Base-by-base conservation (phyloP, 2,329 filamentous ascomycete genomes). In the Pyrenochaeta sp. region DNA sequence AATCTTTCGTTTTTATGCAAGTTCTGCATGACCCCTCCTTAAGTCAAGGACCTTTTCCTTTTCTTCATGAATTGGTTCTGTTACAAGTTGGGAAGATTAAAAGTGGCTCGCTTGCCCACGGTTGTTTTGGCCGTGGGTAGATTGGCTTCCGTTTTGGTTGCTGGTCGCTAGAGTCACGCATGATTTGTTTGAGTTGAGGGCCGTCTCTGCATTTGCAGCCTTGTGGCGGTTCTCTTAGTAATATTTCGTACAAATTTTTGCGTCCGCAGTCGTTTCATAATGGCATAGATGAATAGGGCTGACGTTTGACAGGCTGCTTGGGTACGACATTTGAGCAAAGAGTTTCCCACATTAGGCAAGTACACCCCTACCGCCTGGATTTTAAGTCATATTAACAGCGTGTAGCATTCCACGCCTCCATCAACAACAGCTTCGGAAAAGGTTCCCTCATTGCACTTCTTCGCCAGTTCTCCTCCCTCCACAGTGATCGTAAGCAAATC, bases 41-140 rank as follows among this genome's bases (percentile, higher is more conserved):
- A 96, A 95, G 94, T 96, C 91, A 91, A 90, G 89, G 83, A 87
- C 83, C 84, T 86, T 86, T 88, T 89, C 87, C 80, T 84, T 76
- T 81, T 77, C 36, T 79, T 84, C 59, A 88, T 95, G 91, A 90
- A 89, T 89, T 87, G 84, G 81, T 81, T 92, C 93, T 96, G 95
- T 99, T 99, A 99, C 91, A 92, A 90, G 90, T 88, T 92, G 97
- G 95, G 95, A 90, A 98, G 87, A 99, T 89, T 79, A 84, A 97
- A 84, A 84, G 84, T 83, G 82, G 85, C 88, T 90, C 90, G 87
- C 85, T 84, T 82, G 82, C 72, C 67, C 79, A 82, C 81, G 79
- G 82, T 84, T 85, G 81, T 86, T 87, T 82, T 87, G 86, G 84
- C 81, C 78, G 80, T 79, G 84, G 87, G 85, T 86, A 89, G 91